Evolutionary conservation across 805 yeast species (phyloP).

Genomic region (Maudiozyma barnettii): DNA sequence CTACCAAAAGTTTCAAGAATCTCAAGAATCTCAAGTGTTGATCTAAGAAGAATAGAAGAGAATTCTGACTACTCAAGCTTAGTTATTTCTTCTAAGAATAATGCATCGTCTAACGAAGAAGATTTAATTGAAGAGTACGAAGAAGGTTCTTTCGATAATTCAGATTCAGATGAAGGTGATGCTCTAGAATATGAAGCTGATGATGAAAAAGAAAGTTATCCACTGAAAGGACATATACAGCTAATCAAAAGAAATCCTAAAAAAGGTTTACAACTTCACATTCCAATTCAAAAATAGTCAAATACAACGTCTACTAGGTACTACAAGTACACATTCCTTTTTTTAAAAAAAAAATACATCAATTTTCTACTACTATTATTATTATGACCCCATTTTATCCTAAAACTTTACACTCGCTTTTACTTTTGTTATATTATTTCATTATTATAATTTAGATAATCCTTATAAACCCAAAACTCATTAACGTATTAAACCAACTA

Average conservation of each 20-base stretch:
- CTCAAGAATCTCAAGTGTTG: conserved; percentile 19
- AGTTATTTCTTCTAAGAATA: background rate
- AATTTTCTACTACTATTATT: too few relatives aligned
- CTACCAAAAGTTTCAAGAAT: conserved; percentile 9
- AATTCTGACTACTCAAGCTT: conserved; percentile 12
- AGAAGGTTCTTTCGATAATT: conserved; percentile 2
- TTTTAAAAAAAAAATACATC: too few relatives aligned
- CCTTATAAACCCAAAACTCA: too few relatives aligned
- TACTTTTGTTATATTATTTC: too few relatives aligned
- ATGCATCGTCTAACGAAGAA: conserved; percentile 1
- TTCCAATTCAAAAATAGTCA: conserved; percentile 12
- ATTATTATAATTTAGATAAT: too few relatives aligned
- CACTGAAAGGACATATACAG: conserved; percentile 1
- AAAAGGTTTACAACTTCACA: conserved; percentile 17
- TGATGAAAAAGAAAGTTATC: conserved; percentile 10
- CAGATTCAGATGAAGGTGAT: conserved; percentile 7
- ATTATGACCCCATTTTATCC: too few relatives aligned
- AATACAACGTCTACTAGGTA: background rate
- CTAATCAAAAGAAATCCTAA: background rate
- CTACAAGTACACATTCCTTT: too few relatives aligned
- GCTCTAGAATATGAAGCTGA: conserved; percentile 8
- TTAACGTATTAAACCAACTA: too few relatives aligned
- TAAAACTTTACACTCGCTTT: too few relatives aligned
- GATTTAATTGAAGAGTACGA: background rate
- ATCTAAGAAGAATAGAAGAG: conserved; percentile 21